These are phyloP conservation scores for Leavenworthia alabamica DNA, from an alignment of 345 rosid genomes.

Conservation along the genomic window DNA sequence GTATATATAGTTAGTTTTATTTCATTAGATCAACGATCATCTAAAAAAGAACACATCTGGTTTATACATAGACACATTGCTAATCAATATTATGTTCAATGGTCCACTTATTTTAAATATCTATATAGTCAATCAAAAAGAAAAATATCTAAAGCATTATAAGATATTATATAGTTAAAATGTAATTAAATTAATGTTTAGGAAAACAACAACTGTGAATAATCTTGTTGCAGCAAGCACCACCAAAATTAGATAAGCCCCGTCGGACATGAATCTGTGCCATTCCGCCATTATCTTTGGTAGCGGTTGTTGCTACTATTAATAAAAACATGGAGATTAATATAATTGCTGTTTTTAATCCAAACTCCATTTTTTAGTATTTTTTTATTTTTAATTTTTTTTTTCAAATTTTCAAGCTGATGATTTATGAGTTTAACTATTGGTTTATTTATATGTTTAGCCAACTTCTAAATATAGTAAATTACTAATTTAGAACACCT, in stretches of 20 bases:
- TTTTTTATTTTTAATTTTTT: neutral
- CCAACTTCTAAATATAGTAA: constrained; percentile 12
- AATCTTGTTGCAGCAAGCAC: constrained; percentile 20
- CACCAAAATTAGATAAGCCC: constrained; percentile 22
- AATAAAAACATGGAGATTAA: neutral
- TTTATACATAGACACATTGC: constrained; percentile 5
- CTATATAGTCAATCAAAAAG: neutral
- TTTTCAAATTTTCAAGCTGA: neutral
- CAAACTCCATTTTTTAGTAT: constrained; percentile 5
- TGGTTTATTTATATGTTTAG: constrained; percentile 10
- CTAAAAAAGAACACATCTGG: neutral
- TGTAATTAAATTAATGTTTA: neutral
- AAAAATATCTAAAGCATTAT: neutral
- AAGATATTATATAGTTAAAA: neutral
- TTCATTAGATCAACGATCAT: neutral
- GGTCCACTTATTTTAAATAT: neutral
- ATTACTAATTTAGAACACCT: neutral
- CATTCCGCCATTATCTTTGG: neutral
- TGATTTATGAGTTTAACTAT: neutral
- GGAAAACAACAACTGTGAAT: constrained; percentile 29
- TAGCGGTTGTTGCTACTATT: neutral
- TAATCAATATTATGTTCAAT: neutral
- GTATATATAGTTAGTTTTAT: neutral
- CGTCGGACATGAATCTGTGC: neutral
- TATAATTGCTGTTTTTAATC: neutral